phyloP scores from a whole-genome alignment of 2,329 filamentous ascomycete species.

The Neofusicoccum umdonicola region DNA sequence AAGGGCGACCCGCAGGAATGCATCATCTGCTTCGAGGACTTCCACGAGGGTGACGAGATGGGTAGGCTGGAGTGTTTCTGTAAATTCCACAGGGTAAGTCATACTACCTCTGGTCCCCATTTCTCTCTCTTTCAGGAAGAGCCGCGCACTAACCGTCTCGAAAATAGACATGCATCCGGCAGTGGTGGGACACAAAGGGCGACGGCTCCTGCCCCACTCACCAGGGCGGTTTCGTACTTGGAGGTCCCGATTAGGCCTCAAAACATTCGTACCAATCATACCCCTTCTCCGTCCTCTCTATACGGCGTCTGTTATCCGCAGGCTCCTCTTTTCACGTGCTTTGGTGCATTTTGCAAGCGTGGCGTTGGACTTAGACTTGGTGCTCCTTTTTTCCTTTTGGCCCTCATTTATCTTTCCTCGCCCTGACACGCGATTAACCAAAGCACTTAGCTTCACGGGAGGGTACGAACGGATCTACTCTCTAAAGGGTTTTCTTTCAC shows the following conservation, averaged over 20 bases:
- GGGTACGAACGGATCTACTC: too few relatives aligned
- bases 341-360: too few relatives aligned
- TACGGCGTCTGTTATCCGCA: neutral
- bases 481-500: too few relatives aligned
- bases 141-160: neutral
- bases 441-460: too few relatives aligned
- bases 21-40: slow-evolving; percentile 65
- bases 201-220: slow-evolving; percentile 60
- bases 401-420: neutral
- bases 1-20: slow-evolving; percentile 55
- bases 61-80: slow-evolving; percentile 62
- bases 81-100: slow-evolving; percentile 58
- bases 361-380: too few relatives aligned
- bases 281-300: neutral
- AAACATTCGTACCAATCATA: neutral
- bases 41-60: slow-evolving; percentile 58
- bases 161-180: slow-evolving; percentile 51
- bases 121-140: slow-evolving; percentile 1
- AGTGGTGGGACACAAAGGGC: slow-evolving; percentile 59
- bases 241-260: neutral
- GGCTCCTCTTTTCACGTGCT: neutral
- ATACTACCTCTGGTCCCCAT: neutral
- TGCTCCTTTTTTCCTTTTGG: neutral
- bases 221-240: slow-evolving; percentile 34
- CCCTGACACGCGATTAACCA: too few relatives aligned